phyloP scores from a whole-genome alignment of 768 basidiomycete species.

The Pisolithus marmoratus region DNA sequence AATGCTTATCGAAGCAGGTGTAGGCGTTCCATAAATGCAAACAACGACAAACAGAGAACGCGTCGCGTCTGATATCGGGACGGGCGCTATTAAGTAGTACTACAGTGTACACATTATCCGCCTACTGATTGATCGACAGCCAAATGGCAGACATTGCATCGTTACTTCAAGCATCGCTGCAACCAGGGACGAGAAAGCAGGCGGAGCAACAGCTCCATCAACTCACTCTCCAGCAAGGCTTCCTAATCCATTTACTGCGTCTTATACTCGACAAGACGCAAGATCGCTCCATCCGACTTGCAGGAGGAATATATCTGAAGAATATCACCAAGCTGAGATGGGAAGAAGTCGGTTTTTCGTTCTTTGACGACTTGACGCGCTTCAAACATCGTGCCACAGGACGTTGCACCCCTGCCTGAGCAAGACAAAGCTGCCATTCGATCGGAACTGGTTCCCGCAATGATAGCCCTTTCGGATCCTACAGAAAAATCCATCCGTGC shows the following conservation, averaged over 20 bases:
- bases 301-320: constrained; percentile 89
- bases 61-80: constrained; percentile 1
- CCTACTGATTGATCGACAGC: neutral
- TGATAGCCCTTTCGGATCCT: constrained; percentile 78
- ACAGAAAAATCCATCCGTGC: constrained; percentile 68
- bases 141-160: constrained; percentile 62
- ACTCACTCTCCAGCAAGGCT: constrained; percentile 68
- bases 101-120: neutral
- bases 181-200: constrained; percentile 64
- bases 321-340: constrained; percentile 84
- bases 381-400: constrained; percentile 34
- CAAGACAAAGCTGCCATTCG: constrained; percentile 72
- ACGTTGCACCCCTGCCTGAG: constrained; percentile 64
- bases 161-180: constrained; percentile 67
- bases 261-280: constrained; percentile 67
- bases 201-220: constrained; percentile 74
- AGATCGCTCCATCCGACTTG: constrained; percentile 69
- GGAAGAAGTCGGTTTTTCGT: constrained; percentile 61
- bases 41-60: constrained; percentile 7
- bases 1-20: too few relatives aligned
- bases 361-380: neutral
- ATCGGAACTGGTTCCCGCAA: constrained; percentile 78
- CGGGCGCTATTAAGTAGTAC: neutral
- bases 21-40: too few relatives aligned
- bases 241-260: constrained; percentile 70